Percentiles rank a stretch among this genome's conserved stretches.
Evolutionary conservation across 192 early-diverging fungal genomes (phyloP).

Genomic region (Coemansia sp.): DNA sequence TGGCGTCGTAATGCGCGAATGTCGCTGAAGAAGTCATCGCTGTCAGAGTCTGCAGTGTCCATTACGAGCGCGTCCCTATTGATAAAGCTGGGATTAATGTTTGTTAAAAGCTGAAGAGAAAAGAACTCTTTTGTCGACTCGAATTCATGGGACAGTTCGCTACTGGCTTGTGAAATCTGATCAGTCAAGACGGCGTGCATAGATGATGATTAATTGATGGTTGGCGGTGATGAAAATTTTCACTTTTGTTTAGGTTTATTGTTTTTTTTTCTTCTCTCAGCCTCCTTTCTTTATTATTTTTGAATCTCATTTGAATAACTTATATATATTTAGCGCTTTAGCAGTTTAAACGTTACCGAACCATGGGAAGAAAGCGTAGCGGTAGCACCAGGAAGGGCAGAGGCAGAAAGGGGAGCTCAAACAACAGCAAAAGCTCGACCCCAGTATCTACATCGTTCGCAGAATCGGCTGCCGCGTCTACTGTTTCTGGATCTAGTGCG

Average conservation of each 20-base stretch:
- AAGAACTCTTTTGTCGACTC: background rate
- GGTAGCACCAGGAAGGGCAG: slow-evolving; percentile 25
- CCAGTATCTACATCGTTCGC: slow-evolving; percentile 2
- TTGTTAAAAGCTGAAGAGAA: too few species aligned
- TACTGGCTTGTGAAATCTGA: too few species aligned
- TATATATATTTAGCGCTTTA: background rate
- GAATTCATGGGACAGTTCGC: too few species aligned
- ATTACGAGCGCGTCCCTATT: background rate
- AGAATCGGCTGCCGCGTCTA: background rate
- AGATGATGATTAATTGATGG: too few species aligned
- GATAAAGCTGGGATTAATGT: too few species aligned
- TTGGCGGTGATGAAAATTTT: background rate
- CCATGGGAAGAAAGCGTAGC: slow-evolving; percentile 41
- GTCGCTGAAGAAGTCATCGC: slow-evolving; percentile 47
- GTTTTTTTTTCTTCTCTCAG: background rate
- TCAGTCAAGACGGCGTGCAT: too few species aligned
- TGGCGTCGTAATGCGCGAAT: slow-evolving; percentile 26
- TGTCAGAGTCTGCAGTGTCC: slow-evolving; percentile 31
- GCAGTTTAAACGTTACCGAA: background rate
- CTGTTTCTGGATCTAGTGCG: background rate
- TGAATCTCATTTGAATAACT: background rate
- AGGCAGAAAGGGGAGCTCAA: slow-evolving; percentile 27
- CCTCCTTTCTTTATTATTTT: background rate
- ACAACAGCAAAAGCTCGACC: slow-evolving; percentile 18
- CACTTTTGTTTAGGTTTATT: background rate